These are phyloP conservation scores for Cryphonectria naterciae DNA, from an alignment of 2,329 filamentous ascomycete genomes.

Conservation along the genomic window DNA sequence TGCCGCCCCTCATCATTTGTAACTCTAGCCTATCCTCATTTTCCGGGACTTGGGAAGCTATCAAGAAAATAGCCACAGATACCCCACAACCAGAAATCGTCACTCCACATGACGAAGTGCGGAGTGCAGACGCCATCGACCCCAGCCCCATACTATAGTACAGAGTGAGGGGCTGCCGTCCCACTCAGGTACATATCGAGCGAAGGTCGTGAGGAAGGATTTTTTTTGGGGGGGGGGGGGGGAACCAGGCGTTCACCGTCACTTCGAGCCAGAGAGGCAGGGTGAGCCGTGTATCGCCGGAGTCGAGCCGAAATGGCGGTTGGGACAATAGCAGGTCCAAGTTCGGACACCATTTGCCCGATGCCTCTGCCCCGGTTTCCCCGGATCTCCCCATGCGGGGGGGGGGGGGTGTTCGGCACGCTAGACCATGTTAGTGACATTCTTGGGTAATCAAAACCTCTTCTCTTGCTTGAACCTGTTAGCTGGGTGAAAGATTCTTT, in stretches of 20 bases:
- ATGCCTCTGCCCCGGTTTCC: neutral
- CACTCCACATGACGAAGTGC: conserved; percentile 11
- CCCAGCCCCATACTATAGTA: neutral
- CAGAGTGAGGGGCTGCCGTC: conserved; percentile 1
- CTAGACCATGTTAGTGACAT: neutral
- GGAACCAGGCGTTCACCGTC: neutral
- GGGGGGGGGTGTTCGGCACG: neutral
- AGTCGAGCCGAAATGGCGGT: neutral
- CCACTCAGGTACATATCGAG: neutral
- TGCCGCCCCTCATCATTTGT: neutral
- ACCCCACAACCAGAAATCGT: conserved; percentile 13
- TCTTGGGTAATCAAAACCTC: neutral
- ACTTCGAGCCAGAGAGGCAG: conserved; percentile 4
- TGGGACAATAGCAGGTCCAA: neutral
- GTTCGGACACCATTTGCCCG: conserved; percentile 20
- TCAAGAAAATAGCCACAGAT: neutral
- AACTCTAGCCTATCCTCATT: neutral
- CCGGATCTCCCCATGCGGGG: neutral
- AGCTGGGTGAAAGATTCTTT: too few species aligned
- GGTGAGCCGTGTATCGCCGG: neutral
- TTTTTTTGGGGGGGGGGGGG: neutral
- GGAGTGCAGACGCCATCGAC: conserved; percentile 13
- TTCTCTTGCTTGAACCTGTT: neutral
- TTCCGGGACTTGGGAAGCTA: neutral
- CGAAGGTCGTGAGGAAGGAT: neutral